A percentile compares a stretch with the other conserved stretches of the same genome.
Conservation (phyloP, 257 asterid species). For the Ocimum tenuiflorum region DNA sequence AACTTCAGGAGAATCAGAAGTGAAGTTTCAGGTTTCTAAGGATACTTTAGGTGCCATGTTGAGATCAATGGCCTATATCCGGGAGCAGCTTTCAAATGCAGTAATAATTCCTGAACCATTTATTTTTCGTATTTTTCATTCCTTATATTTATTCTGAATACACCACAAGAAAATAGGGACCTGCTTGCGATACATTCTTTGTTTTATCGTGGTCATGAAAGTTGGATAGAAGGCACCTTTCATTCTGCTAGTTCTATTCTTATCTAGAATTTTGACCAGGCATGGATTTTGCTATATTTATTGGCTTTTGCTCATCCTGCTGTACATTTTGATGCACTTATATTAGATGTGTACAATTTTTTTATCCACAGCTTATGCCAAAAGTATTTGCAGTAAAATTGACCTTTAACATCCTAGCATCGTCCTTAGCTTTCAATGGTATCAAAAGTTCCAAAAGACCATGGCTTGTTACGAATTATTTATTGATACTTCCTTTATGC, state of each 20-base stretch:
- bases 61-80: slow-evolving; percentile 78
- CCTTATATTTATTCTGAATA: too few relatives aligned
- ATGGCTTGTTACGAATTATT: background rate
- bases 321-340: background rate
- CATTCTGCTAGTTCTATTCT: background rate
- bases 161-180: background rate
- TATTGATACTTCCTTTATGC: background rate
- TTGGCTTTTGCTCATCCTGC: background rate
- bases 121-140: too few relatives aligned
- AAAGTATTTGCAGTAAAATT: too few relatives aligned
- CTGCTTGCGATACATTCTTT: slow-evolving; percentile 5
- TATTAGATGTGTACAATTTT: too few relatives aligned
- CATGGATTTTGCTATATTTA: background rate
- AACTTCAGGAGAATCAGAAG: slow-evolving; percentile 63
- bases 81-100: slow-evolving; percentile 62
- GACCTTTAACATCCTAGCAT: background rate
- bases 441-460: background rate
- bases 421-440: background rate
- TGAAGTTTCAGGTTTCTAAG: slow-evolving; percentile 71
- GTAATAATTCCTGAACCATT: slow-evolving; percentile 29
- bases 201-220: background rate
- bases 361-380: too few relatives aligned
- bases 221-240: background rate
- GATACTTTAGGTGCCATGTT: slow-evolving; percentile 78
- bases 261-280: background rate